Evolutionary conservation across 1,284 basidiomycete genomes (phyloP).

Genomic region (Cryptococcus sp.): DNA sequence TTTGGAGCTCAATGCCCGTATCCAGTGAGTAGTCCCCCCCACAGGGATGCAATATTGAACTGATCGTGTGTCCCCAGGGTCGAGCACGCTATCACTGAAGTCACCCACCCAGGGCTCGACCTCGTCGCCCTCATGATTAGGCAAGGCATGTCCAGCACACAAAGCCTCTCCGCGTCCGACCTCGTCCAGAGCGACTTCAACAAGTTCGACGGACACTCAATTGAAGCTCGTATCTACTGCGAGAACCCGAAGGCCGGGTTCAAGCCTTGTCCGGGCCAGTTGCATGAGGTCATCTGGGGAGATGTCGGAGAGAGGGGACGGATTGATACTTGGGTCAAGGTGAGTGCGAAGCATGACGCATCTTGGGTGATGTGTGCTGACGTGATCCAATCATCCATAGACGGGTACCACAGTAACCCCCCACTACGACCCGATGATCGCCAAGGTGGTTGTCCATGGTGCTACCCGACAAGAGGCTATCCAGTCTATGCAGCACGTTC

Average conservation of each 20-base stretch:
- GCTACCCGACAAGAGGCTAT: slow-evolving; percentile 22
- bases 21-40: slow-evolving; percentile 53
- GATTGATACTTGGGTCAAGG: slow-evolving; percentile 34
- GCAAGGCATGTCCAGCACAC: slow-evolving; percentile 28
- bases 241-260: slow-evolving; percentile 63
- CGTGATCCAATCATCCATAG: not conserved
- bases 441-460: slow-evolving; percentile 29
- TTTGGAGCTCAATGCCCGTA: slow-evolving; percentile 68
- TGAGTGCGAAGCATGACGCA: not conserved
- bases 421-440: slow-evolving; percentile 58
- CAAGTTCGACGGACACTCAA: slow-evolving; percentile 47
- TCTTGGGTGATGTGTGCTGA: not conserved
- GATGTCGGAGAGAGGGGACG: slow-evolving; percentile 30
- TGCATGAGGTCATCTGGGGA: slow-evolving; percentile 57
- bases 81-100: slow-evolving; percentile 66
- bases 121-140: slow-evolving; percentile 61
- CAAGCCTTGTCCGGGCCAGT: slow-evolving; percentile 59
- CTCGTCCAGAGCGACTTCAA: slow-evolving; percentile 24
- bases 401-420: slow-evolving; percentile 54
- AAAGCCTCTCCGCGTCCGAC: slow-evolving; percentile 48
- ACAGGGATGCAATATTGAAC: too few species aligned
- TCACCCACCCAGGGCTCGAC: slow-evolving; percentile 58
- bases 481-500: slow-evolving; percentile 28
- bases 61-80: slow-evolving; percentile 42
- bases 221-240: slow-evolving; percentile 64